Evolutionary conservation across 2,329 filamentous ascomycete species (phyloP).

Genomic region (Ilyonectria destructans): DNA sequence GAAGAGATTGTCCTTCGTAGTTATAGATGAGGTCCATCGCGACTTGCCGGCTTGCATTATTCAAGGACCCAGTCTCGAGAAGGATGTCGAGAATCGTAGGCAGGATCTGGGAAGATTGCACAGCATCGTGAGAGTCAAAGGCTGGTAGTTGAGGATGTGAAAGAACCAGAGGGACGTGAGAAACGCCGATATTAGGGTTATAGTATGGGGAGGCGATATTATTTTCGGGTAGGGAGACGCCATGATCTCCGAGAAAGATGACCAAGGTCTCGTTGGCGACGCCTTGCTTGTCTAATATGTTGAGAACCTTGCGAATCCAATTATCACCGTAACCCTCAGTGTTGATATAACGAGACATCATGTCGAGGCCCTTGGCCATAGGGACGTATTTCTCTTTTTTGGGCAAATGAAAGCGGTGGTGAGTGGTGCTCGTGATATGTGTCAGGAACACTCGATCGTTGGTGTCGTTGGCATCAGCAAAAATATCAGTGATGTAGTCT

Average conservation of each 20-base stretch:
- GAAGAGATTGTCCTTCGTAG: slow-evolving; percentile 54
- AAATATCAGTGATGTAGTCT: slow-evolving; percentile 54
- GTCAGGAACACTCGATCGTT: slow-evolving; percentile 54
- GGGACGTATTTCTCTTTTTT: slow-evolving; percentile 48
- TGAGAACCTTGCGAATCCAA: slow-evolving; percentile 52
- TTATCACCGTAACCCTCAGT: slow-evolving; percentile 52
- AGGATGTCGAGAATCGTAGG: slow-evolving; percentile 55
- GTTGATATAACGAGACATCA: slow-evolving; percentile 54
- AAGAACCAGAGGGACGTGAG: slow-evolving; percentile 52
- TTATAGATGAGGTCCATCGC: slow-evolving; percentile 48
- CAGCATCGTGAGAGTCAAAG: slow-evolving; percentile 48
- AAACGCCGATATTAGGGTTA: slow-evolving; percentile 52
- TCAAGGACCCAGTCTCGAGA: slow-evolving; percentile 51
- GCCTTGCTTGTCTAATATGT: slow-evolving; percentile 51
- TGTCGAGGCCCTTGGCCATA: slow-evolving; percentile 47
- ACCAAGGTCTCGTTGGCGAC: slow-evolving; percentile 54
- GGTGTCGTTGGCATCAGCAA: slow-evolving; percentile 48
- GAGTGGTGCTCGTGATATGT: slow-evolving; percentile 56
- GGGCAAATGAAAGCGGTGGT: slow-evolving; percentile 54
- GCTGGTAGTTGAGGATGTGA: slow-evolving; percentile 52
- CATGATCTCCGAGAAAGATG: slow-evolving; percentile 54
- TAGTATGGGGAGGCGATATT: slow-evolving; percentile 52
- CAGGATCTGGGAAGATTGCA: slow-evolving; percentile 52
- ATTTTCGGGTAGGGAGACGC: slow-evolving; percentile 54
- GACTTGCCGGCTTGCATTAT: slow-evolving; percentile 37